Evolutionary conservation across 1,284 basidiomycete species (phyloP).

Genomic region (Schizophyllum amplum): DNA sequence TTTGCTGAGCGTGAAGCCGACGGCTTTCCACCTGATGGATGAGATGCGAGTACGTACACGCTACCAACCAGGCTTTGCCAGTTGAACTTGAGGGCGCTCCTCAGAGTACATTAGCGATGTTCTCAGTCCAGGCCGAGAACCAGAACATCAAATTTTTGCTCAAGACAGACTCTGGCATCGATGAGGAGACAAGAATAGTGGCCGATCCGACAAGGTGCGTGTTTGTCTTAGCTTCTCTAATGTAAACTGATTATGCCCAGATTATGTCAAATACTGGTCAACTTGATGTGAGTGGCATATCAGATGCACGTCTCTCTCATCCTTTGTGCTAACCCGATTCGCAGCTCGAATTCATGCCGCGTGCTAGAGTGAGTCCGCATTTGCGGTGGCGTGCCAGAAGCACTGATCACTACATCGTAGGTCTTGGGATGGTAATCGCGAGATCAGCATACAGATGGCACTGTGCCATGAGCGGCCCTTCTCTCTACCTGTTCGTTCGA

Average conservation of each 20-base stretch:
- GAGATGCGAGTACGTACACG: no score
- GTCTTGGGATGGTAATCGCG: neutral
- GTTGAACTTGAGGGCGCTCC: no score
- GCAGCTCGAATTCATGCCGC: neutral
- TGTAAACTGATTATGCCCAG: no score
- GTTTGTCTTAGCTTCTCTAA: no score
- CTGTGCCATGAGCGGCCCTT: neutral
- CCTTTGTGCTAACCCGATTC: neutral
- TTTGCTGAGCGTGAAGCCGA: conserved; percentile 1
- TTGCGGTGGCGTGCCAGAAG: neutral
- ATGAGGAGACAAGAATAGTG: conserved; percentile 5
- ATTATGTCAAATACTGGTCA: neutral
- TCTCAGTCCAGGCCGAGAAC: conserved; percentile 2
- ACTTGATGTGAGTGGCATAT: neutral
- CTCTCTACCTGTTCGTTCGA: neutral
- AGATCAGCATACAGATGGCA: neutral
- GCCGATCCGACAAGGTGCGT: conserved; percentile 2
- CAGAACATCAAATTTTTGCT: conserved; percentile 4
- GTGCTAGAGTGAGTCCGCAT: neutral
- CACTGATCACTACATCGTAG: neutral
- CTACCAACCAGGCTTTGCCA: no score
- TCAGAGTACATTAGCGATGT: conserved; percentile 5
- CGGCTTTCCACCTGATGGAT: conserved; percentile 4
- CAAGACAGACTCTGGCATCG: neutral
- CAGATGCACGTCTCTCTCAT: neutral